These are phyloP conservation scores for Sarcodon aspratus DNA, from an alignment of 768 basidiomycete species.

Conservation along the genomic window DNA sequence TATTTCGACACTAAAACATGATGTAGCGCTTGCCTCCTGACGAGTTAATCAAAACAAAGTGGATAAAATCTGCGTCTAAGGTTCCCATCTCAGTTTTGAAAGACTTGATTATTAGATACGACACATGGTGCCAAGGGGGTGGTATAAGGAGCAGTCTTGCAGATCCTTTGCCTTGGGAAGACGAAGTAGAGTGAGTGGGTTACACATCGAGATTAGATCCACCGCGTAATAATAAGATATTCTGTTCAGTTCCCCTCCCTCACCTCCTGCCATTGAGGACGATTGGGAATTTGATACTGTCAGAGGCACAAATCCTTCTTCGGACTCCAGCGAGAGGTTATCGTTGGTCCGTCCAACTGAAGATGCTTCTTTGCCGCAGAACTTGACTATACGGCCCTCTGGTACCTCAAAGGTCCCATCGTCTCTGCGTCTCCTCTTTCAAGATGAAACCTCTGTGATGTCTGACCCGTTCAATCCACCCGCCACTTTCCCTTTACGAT, in stretches of 20 bases:
- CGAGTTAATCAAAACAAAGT: slow-evolving; percentile 77
- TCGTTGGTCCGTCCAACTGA: slow-evolving; percentile 5
- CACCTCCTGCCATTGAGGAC: slow-evolving; percentile 16
- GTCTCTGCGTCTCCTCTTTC: slow-evolving; percentile 73
- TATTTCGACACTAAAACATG: not conserved
- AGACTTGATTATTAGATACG: slow-evolving; percentile 73
- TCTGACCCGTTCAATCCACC: slow-evolving; percentile 24
- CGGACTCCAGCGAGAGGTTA: slow-evolving; percentile 1
- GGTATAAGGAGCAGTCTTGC: slow-evolving; percentile 73
- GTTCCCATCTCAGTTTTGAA: slow-evolving; percentile 54
- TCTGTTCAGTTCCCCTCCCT: slow-evolving; percentile 1
- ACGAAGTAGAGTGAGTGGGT: slow-evolving; percentile 36
- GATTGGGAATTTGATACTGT: slow-evolving; percentile 76
- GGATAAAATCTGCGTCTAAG: slow-evolving; percentile 76
- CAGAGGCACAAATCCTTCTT: slow-evolving; percentile 24
- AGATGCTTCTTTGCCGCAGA: slow-evolving; percentile 15
- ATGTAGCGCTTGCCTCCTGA: slow-evolving; percentile 78
- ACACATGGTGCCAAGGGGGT: slow-evolving; percentile 55
- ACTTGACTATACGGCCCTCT: slow-evolving; percentile 39
- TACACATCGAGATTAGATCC: too few relatives aligned
- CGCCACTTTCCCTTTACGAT: slow-evolving; percentile 3
- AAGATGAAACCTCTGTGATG: slow-evolving; percentile 30
- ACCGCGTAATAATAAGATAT: slow-evolving; percentile 15
- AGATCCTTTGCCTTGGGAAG: slow-evolving; percentile 62
- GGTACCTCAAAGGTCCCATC: slow-evolving; percentile 50